Evolutionary conservation across 2,329 filamentous ascomycete species (phyloP).

Genomic region (Ophiostoma sp.): DNA sequence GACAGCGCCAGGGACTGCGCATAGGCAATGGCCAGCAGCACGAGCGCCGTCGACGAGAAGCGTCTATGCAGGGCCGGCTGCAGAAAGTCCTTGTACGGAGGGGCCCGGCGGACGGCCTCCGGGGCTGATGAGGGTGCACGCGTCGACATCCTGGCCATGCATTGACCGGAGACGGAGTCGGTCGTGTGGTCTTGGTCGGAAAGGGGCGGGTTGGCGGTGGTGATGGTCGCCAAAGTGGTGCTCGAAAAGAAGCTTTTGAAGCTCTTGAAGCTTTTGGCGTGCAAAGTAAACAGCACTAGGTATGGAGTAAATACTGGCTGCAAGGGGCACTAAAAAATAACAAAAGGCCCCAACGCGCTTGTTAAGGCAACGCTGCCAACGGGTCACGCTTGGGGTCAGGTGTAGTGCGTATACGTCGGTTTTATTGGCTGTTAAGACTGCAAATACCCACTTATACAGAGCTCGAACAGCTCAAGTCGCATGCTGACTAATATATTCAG

Average conservation of each 20-base stretch:
- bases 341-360: conserved; percentile 20
- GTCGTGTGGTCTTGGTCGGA: background rate
- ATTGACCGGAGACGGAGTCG: conserved; percentile 34
- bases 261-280: conserved; percentile 21
- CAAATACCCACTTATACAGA: background rate
- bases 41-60: conserved; percentile 70
- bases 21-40: conserved; percentile 69
- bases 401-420: background rate
- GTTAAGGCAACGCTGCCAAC: conserved; percentile 12
- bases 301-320: background rate
- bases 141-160: conserved; percentile 45
- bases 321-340: conserved; percentile 10
- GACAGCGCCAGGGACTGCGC: conserved; percentile 64
- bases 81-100: conserved; percentile 78
- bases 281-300: conserved; percentile 18
- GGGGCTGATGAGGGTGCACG: conserved; percentile 20
- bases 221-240: conserved; percentile 9
- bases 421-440: background rate
- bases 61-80: conserved; percentile 82
- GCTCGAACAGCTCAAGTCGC: background rate
- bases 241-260: background rate
- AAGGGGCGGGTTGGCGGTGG: background rate
- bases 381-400: conserved; percentile 15
- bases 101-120: conserved; percentile 47
- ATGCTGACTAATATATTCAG: background rate